phyloP scores from a whole-genome alignment of 768 basidiomycete species.

The Phylloporus sp. region DNA sequence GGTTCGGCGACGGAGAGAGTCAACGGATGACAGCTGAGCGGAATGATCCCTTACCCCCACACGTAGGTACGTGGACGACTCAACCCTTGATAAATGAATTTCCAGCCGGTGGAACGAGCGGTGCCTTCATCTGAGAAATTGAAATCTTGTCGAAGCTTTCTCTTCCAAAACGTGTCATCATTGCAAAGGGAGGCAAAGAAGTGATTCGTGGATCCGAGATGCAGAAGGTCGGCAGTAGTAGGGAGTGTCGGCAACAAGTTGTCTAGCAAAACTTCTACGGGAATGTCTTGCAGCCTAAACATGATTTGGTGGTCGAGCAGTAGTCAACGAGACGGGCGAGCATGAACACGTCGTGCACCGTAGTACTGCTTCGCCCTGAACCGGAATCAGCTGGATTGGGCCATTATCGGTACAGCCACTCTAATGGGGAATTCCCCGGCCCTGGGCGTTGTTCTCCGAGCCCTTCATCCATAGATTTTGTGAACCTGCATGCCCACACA shows the following conservation, averaged over 20 bases:
- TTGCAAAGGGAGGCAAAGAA: conserved; percentile 55
- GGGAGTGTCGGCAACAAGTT: conserved; percentile 57
- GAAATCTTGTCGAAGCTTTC: conserved; percentile 62
- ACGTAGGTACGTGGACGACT: conserved; percentile 47
- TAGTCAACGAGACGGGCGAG: neutral
- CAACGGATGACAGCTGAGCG: conserved; percentile 1
- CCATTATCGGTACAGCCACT: conserved; percentile 24
- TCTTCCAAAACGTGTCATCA: conserved; percentile 80
- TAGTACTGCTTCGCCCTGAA: neutral
- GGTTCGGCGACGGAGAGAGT: conserved; percentile 1
- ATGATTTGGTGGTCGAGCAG: conserved; percentile 23
- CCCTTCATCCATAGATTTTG: too few species aligned
- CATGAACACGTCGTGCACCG: conserved; percentile 5
- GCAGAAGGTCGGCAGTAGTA: conserved; percentile 49
- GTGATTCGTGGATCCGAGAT: conserved; percentile 57
- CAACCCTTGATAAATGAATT: conserved; percentile 70
- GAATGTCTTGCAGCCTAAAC: conserved; percentile 47
- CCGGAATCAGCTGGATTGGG: conserved; percentile 13
- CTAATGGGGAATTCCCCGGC: neutral
- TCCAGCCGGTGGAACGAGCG: conserved; percentile 74
- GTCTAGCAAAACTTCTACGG: conserved; percentile 75
- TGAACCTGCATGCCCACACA: too few species aligned
- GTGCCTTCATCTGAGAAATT: conserved; percentile 71
- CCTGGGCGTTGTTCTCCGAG: too few species aligned
- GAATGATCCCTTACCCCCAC: conserved; percentile 51